phyloP scores from a whole-genome alignment of 306 rosid species.

The Malus domestica region DNA sequence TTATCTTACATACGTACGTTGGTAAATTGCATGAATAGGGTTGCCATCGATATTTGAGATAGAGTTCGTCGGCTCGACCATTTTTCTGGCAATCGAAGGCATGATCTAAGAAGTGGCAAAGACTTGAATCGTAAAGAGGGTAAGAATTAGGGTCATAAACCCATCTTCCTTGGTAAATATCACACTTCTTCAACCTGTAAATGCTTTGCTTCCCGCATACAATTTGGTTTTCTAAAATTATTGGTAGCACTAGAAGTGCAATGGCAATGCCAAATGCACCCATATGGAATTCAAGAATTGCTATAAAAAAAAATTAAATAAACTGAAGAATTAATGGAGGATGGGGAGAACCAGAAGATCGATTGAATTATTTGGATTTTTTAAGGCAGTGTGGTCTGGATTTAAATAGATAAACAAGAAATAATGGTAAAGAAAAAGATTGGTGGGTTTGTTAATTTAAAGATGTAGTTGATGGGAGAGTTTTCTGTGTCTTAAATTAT shows the following conservation, averaged over 20 bases:
- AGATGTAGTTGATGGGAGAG: background rate
- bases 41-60: slow-evolving; percentile 35
- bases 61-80: slow-evolving; percentile 24
- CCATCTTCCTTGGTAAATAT: slow-evolving; percentile 26
- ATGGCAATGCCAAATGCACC: background rate
- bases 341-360: background rate
- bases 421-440: background rate
- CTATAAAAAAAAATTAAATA: too few relatives aligned
- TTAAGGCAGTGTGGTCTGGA: background rate
- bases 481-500: background rate
- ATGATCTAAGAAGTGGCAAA: slow-evolving; percentile 13
- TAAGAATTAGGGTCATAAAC: slow-evolving; percentile 30
- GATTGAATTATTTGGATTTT: background rate
- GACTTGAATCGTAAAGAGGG: slow-evolving; percentile 26
- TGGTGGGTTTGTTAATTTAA: background rate
- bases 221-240: background rate
- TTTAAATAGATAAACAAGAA: background rate
- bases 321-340: background rate
- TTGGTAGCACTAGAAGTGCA: background rate
- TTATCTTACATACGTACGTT: slow-evolving; percentile 16
- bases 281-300: background rate
- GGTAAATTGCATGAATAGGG: slow-evolving; percentile 29
- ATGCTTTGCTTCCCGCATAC: slow-evolving; percentile 5
- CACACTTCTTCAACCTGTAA: background rate
- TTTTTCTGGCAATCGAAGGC: slow-evolving; percentile 23